Conservation (phyloP, 176 grass and related monocot species). For the Puccinellia tenuiflora region DNA sequence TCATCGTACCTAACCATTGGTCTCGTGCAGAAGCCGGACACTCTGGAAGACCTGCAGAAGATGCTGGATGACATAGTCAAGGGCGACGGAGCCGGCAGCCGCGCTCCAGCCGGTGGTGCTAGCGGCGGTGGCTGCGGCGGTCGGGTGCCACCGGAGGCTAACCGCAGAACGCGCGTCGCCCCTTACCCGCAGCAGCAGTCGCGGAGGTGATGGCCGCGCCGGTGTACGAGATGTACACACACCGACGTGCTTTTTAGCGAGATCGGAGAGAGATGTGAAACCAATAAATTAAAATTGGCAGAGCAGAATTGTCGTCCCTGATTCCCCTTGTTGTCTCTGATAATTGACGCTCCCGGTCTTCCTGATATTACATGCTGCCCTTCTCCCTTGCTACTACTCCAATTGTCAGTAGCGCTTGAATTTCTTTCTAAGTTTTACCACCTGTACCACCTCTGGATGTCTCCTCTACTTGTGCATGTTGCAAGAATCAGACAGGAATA, state of each 20-base stretch:
- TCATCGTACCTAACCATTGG: background rate
- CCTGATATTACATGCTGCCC: background rate
- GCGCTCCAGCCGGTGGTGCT: background rate
- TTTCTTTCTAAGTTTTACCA: no score
- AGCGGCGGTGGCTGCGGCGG: background rate
- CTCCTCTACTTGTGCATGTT: background rate
- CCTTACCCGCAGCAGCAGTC: constrained; percentile 29
- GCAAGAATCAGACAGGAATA: background rate
- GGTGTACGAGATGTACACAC: constrained; percentile 34
- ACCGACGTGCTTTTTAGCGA: background rate
- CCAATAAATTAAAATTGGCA: background rate
- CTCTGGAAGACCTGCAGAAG: constrained; percentile 86
- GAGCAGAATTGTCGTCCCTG: background rate
- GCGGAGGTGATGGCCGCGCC: constrained; percentile 41
- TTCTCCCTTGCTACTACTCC: background rate
- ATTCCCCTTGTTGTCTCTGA: background rate
- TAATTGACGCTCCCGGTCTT: background rate
- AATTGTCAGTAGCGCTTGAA: background rate
- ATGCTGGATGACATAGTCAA: constrained; percentile 78
- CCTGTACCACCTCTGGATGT: background rate
- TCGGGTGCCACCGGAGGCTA: constrained; percentile 37
- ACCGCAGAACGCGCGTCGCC: constrained; percentile 44
- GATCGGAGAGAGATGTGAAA: background rate
- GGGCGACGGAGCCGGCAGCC: constrained; percentile 30
- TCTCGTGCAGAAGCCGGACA: constrained; percentile 70